Conservation (phyloP, 1,284 basidiomycete species). For the Neotropicomus parvogracilis region DNA sequence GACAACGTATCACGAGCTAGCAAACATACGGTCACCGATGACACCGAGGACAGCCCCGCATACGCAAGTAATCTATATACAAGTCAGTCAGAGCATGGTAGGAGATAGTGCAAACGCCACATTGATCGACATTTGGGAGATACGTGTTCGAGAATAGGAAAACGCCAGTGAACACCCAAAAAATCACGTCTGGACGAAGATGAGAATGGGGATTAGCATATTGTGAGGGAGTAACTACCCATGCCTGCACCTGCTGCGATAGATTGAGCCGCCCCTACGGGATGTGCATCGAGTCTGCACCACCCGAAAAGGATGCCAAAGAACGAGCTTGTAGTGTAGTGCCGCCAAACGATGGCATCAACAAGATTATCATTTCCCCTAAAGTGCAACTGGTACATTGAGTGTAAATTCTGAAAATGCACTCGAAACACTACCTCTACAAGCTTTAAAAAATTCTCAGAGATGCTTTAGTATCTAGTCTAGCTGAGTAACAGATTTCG, state of each 20-base stretch:
- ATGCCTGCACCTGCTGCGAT: slow-evolving; percentile 49
- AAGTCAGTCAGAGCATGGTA: background rate
- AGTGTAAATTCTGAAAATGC: too few species aligned
- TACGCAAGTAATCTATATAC: slow-evolving; percentile 44
- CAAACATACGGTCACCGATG: slow-evolving; percentile 35
- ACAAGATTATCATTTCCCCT: too few species aligned
- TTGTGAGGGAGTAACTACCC: slow-evolving; percentile 47
- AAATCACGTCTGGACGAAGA: slow-evolving; percentile 43
- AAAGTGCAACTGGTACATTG: too few species aligned
- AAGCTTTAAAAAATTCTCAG: too few species aligned
- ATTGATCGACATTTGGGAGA: slow-evolving; percentile 49
- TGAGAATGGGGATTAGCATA: slow-evolving; percentile 1
- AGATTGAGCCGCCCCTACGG: slow-evolving; percentile 50
- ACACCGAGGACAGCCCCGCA: slow-evolving; percentile 52
- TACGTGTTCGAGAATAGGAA: slow-evolving; percentile 45
- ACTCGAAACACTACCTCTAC: too few species aligned
- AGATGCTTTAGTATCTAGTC: too few species aligned
- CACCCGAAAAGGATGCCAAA: too few species aligned
- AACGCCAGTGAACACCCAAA: slow-evolving; percentile 44
- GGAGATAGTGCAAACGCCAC: slow-evolving; percentile 7
- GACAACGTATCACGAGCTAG: background rate
- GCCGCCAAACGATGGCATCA: too few species aligned
- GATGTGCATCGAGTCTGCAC: too few species aligned
- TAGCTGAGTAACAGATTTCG: too few species aligned
- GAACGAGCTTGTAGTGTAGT: too few species aligned